phyloP scores from a whole-genome alignment of 352 stramenopile genomes.

The Globisporangium nodosum region DNA sequence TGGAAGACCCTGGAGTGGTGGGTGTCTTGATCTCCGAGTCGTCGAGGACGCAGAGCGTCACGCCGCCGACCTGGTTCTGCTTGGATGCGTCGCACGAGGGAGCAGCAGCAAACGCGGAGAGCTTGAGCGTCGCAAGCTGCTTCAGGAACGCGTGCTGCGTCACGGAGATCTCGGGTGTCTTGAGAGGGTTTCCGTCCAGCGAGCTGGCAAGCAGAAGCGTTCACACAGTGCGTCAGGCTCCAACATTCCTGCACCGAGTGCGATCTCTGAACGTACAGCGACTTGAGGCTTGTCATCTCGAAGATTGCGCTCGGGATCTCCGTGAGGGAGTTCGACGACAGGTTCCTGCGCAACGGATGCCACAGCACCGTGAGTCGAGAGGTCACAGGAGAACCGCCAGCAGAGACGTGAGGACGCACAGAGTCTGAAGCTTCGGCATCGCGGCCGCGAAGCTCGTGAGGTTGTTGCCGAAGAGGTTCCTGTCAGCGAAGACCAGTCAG shows the following conservation, averaged over 20 bases:
- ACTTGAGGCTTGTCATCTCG: constrained; percentile 29
- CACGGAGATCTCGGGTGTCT: background rate
- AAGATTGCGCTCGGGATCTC: constrained; percentile 42
- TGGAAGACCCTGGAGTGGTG: constrained; percentile 5
- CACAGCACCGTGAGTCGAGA: background rate
- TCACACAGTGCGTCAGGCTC: no score
- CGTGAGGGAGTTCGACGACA: constrained; percentile 48
- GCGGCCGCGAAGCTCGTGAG: constrained; percentile 34
- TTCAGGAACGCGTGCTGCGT: constrained; percentile 15
- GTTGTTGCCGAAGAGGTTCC: constrained; percentile 50
- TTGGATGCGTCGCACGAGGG: constrained; percentile 20
- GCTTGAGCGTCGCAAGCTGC: constrained; percentile 28
- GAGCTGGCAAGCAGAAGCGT: constrained; percentile 1
- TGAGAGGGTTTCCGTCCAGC: constrained; percentile 5
- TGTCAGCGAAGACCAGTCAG: no score
- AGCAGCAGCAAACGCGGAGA: constrained; percentile 25
- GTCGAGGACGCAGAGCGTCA: constrained; percentile 24
- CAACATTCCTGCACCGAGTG: constrained; percentile 1
- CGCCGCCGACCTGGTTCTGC: constrained; percentile 20
- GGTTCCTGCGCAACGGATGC: constrained; percentile 21
- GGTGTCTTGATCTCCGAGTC: constrained; percentile 21
- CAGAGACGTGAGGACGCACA: constrained; percentile 23
- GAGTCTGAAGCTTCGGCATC: constrained; percentile 36
- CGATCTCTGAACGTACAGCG: constrained; percentile 32
- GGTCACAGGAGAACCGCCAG: background rate